These are phyloP conservation scores for Geranium brycei DNA, from an alignment of 345 rosid genomes.

Conservation along the genomic window DNA sequence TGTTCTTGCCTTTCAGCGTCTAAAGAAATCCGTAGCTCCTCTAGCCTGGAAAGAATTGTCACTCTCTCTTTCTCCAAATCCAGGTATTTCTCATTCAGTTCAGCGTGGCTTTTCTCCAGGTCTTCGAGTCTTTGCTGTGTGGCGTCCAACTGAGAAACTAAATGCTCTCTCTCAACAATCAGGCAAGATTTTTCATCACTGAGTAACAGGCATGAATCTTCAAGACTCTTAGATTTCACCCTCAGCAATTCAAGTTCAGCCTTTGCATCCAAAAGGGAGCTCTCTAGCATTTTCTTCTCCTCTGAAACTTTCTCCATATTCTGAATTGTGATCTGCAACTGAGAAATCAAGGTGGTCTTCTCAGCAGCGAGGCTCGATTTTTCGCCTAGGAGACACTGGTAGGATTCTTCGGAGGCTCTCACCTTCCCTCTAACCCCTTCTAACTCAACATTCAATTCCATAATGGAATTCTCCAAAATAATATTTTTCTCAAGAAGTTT, in stretches of 20 bases:
- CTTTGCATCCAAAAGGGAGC: conserved; percentile 55
- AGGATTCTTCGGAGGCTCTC: conserved; percentile 51
- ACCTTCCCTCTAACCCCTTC: conserved; percentile 58
- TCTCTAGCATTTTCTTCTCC: conserved; percentile 56
- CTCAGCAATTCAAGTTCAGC: conserved; percentile 57
- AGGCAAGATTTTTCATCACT: conserved; percentile 54
- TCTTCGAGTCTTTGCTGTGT: conserved; percentile 40
- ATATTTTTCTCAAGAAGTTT: conserved; percentile 62
- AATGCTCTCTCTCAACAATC: conserved; percentile 31
- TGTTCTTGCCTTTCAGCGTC: conserved; percentile 44
- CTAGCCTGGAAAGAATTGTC: conserved; percentile 33
- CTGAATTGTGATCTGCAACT: conserved; percentile 40
- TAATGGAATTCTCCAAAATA: conserved; percentile 73
- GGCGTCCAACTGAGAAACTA: conserved; percentile 42
- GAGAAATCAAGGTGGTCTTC: conserved; percentile 42
- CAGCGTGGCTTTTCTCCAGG: conserved; percentile 37
- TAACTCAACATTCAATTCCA: conserved; percentile 77
- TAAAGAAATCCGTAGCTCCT: conserved; percentile 34
- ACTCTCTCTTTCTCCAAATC: conserved; percentile 50
- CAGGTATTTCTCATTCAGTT: conserved; percentile 32
- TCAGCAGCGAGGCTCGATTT: conserved; percentile 58
- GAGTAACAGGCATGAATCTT: conserved; percentile 46
- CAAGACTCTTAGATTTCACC: conserved; percentile 42
- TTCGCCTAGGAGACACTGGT: conserved; percentile 40
- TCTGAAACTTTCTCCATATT: conserved; percentile 47